Evolutionary conservation across 176 grass and related monocot genomes (phyloP), one percentile per base, ranked within the genome.

Genomic region (Eremochloa ophiuroides): DNA sequence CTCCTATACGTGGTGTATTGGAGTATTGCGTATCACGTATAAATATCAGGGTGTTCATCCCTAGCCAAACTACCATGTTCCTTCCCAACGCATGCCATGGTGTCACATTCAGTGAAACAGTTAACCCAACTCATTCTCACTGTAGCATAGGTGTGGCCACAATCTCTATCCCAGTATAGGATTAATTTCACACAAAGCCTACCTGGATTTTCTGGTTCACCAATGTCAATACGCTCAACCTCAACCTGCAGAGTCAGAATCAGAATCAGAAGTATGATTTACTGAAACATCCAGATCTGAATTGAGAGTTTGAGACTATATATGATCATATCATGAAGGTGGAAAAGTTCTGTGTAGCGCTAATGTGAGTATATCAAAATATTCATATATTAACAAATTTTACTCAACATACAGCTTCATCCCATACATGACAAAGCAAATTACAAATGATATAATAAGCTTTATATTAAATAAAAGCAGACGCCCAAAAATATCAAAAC

Each of bases 211-310:
- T 91, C 93, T 84, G 88, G 93, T 91, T 91, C 91, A 75, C 87
- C 77, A 42, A 95, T 95, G 87, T 95, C 96, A 83, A 99, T 99
- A 69, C 76, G 82, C 66, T 99, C 96, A 71, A 99, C 89, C 77
- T 91, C 89, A 88, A 95, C 89, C 96, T 99, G 71, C 80, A 81
- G 22, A 71, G 42, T 68, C n/a, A 87, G 70, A 84, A 2, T 86
- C 17, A 87, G 69, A 83, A 4, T 85, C 17, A 84, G 20, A 76
- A 65, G 39, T 59, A 53, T 58, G 43, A 15, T 55, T 25, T 23
- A 67, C 47, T 73, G 61, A 66, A 55, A 82, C 29, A 64, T 82
- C 37, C 37, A 60, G 44, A 46, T 8, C 46, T 73, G 55, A 50
- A 71, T 28, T 39, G 23, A 84, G 48, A 71, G 9, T 55, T n/a